These are phyloP conservation scores for Monilinia laxa DNA, from an alignment of 2,329 filamentous ascomycete genomes.

Conservation along the genomic window DNA sequence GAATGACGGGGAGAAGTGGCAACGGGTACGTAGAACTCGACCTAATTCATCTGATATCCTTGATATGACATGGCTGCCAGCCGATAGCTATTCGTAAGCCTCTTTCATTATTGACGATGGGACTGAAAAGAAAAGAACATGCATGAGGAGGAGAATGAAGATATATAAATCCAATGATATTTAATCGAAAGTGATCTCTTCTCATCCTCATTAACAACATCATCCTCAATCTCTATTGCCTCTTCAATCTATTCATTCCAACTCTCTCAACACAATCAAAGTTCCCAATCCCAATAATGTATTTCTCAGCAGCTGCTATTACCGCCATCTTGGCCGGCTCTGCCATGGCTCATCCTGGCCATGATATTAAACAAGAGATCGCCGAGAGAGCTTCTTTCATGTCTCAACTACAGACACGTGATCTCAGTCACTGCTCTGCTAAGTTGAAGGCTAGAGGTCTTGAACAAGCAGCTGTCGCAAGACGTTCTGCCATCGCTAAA, in stretches of 20 bases:
- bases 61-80: not conserved
- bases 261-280: not conserved
- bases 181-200: not conserved
- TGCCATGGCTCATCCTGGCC: slow-evolving; percentile 42
- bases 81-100: slow-evolving; percentile 4
- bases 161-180: not conserved
- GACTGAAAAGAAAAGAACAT: not conserved
- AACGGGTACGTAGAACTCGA: slow-evolving; percentile 4
- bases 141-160: not conserved
- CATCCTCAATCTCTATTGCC: not conserved
- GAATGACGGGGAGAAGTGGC: not conserved
- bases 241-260: not conserved
- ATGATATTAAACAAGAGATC: slow-evolving; percentile 42
- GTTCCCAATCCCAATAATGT: not conserved
- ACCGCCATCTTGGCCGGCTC: not conserved
- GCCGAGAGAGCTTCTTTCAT: slow-evolving; percentile 42
- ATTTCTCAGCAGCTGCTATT: not conserved
- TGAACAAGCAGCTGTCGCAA: slow-evolving; percentile 39
- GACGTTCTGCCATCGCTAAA: slow-evolving; percentile 41
- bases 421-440: slow-evolving; percentile 43
- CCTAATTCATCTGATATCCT: not conserved
- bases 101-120: too few species aligned
- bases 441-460: slow-evolving; percentile 44
- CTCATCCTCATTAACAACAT: not conserved
- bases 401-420: slow-evolving; percentile 38